A percentile compares a stretch with the other conserved stretches of the same genome.
Conservation (phyloP, 2,329 filamentous ascomycete genomes). For the Mollisia scopiformis region DNA sequence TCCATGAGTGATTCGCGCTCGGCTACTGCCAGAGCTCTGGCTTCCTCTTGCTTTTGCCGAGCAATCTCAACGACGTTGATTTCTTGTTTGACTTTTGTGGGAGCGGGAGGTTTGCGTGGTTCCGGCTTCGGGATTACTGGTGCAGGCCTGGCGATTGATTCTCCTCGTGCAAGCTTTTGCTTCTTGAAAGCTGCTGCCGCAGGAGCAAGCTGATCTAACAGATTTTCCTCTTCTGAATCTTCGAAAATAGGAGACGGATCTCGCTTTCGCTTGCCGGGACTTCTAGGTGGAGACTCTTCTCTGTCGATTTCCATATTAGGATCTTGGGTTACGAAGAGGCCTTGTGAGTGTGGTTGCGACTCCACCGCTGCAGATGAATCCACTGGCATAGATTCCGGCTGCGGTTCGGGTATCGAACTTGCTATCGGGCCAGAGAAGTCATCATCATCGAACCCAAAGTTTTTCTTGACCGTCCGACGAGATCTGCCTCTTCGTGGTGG, state of each 20-base stretch:
- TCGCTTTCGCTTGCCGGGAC: constrained; percentile 50
- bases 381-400: constrained; percentile 38
- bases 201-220: constrained; percentile 75
- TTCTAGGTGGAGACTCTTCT: constrained; percentile 19
- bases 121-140: background rate
- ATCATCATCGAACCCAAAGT: constrained; percentile 75
- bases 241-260: constrained; percentile 41
- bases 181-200: constrained; percentile 79
- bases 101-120: constrained; percentile 33
- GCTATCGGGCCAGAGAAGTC: constrained; percentile 33
- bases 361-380: constrained; percentile 18
- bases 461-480: constrained; percentile 52
- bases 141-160: constrained; percentile 28
- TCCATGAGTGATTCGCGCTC: constrained; percentile 58
- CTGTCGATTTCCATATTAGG: constrained; percentile 23
- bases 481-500: constrained; percentile 35
- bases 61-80: constrained; percentile 67
- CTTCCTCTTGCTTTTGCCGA: constrained; percentile 58
- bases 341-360: constrained; percentile 34
- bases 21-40: constrained; percentile 63
- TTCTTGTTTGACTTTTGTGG: constrained; percentile 43
- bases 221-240: constrained; percentile 42
- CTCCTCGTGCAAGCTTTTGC: constrained; percentile 61
- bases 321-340: constrained; percentile 61
- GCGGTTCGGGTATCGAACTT: constrained; percentile 35